Base-by-base conservation (phyloP, 2,329 filamentous ascomycete genomes). In the Fonsecaea pugnacius region DNA sequence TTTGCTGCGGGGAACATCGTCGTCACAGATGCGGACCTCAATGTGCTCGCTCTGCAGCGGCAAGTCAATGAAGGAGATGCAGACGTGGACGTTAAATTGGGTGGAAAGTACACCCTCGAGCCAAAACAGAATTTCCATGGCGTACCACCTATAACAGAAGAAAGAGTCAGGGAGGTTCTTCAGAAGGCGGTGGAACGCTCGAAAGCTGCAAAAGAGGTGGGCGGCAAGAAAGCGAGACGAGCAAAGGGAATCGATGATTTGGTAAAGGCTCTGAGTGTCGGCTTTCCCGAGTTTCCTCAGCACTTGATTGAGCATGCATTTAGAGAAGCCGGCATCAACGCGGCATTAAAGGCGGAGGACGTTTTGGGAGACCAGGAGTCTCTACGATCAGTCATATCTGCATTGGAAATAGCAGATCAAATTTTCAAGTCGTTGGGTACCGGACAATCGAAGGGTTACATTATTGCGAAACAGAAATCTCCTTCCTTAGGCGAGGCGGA, bases 1-100 rank as follows among this genome's bases (percentile, higher is more conserved):
- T 99, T 96, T 75, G 94, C 95, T 1, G 91, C 91, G 58, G 95
- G 95, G 52, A 99, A 99, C 75, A 89, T 99, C 66, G 91, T 99
- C 66, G 83, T 99, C 59, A 96, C 95, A 2, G 92, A 98, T 74
- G 85, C 84, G 57, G 89, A 96, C 27, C 81, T 93, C 58, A 95
- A 89, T 67, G 93, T 98, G 61, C 76, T 98, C 38, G 87, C 90
- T 0, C 79, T 99, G 21, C 81, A 95, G 70, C 87, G 95, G 61
- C 89, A 90, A 68, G 94, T 98, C 1, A 81, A 87, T 4, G 91
- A 92, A 71, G 90, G 89, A 2, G 89, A 90, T 58, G 90, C 90
- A n/a, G 89, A 96, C 73, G 93, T 96, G 73, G 87, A 91, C 48
- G 87, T 96, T 59, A 84, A 90, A 48, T 82, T 91, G 3, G 94